Evolutionary conservation across 1,284 basidiomycete genomes (phyloP).

Genomic region (Xerocomus minutiporus): DNA sequence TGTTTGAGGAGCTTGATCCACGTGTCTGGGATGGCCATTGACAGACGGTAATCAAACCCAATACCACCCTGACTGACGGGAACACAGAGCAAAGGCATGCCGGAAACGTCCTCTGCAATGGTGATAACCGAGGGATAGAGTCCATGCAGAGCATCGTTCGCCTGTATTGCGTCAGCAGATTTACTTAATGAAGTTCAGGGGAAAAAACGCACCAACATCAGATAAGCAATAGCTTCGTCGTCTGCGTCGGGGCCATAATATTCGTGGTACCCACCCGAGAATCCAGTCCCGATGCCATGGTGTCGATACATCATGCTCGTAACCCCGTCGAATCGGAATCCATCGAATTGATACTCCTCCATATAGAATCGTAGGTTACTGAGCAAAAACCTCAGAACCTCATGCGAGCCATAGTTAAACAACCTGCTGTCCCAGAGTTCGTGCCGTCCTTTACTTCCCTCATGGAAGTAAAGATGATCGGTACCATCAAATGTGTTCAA

Average conservation of each 20-base stretch:
- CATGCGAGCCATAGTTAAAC: slow-evolving; percentile 95
- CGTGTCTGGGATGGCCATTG: slow-evolving; percentile 99
- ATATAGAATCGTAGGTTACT: slow-evolving; percentile 95
- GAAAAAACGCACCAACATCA: slow-evolving; percentile 80
- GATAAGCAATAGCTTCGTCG: slow-evolving; percentile 86
- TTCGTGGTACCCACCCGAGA: slow-evolving; percentile 96
- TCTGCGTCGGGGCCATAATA: slow-evolving; percentile 90
- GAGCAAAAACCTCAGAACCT: slow-evolving; percentile 90
- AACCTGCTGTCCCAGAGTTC: slow-evolving; percentile 96
- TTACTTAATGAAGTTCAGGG: neutral
- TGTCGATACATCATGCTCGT: slow-evolving; percentile 99
- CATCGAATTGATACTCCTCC: slow-evolving; percentile 94
- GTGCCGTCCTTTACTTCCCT: slow-evolving; percentile 84
- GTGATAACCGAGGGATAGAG: slow-evolving; percentile 81
- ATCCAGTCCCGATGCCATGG: slow-evolving; percentile 96
- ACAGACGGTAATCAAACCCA: slow-evolving; percentile 95
- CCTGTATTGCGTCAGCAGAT: slow-evolving; percentile 46
- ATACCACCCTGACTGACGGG: slow-evolving; percentile 82
- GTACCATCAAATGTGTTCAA: slow-evolving; percentile 95
- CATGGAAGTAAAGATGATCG: slow-evolving; percentile 97
- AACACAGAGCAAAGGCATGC: slow-evolving; percentile 92
- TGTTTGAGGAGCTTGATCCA: slow-evolving; percentile 99
- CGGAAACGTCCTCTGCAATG: slow-evolving; percentile 97
- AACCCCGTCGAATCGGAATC: slow-evolving; percentile 97
- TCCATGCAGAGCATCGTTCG: slow-evolving; percentile 85